phyloP scores from a whole-genome alignment of 1,284 basidiomycete genomes.

The Trametes versicolor region DNA sequence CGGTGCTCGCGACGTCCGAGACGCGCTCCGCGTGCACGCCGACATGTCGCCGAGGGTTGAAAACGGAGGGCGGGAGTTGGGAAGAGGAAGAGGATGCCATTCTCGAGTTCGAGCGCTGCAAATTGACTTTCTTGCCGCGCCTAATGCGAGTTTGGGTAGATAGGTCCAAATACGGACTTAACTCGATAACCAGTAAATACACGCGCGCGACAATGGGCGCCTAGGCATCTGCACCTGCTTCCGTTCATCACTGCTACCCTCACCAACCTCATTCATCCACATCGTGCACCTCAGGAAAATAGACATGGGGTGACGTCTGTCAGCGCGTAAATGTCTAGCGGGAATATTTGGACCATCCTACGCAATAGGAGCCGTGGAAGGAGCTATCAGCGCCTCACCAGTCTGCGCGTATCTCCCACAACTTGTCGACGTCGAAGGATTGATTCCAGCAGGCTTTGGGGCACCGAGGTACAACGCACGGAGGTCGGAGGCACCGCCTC shows the following conservation, averaged over 20 bases:
- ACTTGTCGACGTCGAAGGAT: too few relatives aligned
- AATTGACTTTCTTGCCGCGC: slow-evolving; percentile 32
- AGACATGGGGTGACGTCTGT: too few relatives aligned
- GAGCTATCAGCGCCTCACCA: too few relatives aligned
- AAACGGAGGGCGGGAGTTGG: slow-evolving; percentile 42
- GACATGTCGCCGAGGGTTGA: slow-evolving; percentile 57
- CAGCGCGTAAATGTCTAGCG: too few relatives aligned
- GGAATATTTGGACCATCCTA: too few relatives aligned
- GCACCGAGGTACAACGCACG: too few relatives aligned
- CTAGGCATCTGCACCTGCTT: not conserved
- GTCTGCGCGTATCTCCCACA: too few relatives aligned
- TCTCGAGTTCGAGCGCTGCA: slow-evolving; percentile 28
- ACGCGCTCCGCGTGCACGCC: slow-evolving; percentile 77
- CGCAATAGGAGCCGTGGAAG: too few relatives aligned
- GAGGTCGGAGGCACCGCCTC: too few relatives aligned
- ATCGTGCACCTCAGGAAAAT: too few relatives aligned
- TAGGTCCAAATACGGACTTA: slow-evolving; percentile 6
- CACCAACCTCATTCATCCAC: too few relatives aligned
- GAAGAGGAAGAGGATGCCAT: slow-evolving; percentile 42
- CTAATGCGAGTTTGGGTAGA: not conserved
- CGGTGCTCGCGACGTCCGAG: slow-evolving; percentile 83
- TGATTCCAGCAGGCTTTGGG: too few relatives aligned
- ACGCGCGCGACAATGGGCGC: not conserved
- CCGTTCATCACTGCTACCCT: not conserved
- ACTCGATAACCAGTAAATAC: not conserved